A percentile compares a stretch with the other conserved stretches of the same genome.
phyloP scores from a whole-genome alignment of 140 eudicot genomes.

The Stevia rebaudiana region DNA sequence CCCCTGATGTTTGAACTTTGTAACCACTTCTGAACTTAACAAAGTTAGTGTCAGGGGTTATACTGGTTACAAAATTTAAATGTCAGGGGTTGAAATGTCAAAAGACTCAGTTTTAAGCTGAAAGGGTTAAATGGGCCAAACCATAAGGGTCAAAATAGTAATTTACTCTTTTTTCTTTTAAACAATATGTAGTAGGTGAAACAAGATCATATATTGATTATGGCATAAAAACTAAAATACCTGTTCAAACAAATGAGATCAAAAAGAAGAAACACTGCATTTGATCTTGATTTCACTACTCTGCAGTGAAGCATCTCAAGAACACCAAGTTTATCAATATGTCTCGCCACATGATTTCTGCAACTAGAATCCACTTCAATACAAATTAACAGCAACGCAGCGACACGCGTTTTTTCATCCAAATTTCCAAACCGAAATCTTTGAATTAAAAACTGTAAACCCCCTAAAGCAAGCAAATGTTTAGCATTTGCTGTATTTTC shows the following conservation, averaged over 20 bases:
- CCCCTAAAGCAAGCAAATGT: conserved; percentile 52
- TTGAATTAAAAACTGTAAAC: conserved; percentile 56
- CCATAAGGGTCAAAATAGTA: too few relatives aligned
- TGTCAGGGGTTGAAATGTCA: too few relatives aligned
- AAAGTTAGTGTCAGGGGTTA: too few relatives aligned
- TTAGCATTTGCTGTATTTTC: conserved; percentile 43
- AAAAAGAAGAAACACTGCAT: conserved; percentile 53
- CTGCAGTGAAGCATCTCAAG: conserved; percentile 47
- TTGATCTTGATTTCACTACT: conserved; percentile 37
- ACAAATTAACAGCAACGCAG: conserved; percentile 45
- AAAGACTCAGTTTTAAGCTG: too few relatives aligned
- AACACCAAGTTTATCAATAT: conserved; percentile 41
- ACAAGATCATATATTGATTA: neutral
- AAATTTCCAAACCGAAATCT: conserved; percentile 48
- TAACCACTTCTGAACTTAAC: too few relatives aligned
- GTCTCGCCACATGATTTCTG: conserved; percentile 42
- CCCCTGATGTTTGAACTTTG: too few relatives aligned
- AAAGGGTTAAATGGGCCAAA: too few relatives aligned
- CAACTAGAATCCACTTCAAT: conserved; percentile 57
- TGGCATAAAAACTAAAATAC: conserved; percentile 19
- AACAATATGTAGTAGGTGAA: conserved; percentile 1
- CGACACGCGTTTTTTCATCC: conserved; percentile 45
- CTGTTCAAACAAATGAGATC: conserved; percentile 66
- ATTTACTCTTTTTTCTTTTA: too few relatives aligned
- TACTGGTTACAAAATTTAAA: too few relatives aligned